These are phyloP conservation scores for Vickermania spadyakhi DNA, from an alignment of 208 protist genomes.

Conservation along the genomic window DNA sequence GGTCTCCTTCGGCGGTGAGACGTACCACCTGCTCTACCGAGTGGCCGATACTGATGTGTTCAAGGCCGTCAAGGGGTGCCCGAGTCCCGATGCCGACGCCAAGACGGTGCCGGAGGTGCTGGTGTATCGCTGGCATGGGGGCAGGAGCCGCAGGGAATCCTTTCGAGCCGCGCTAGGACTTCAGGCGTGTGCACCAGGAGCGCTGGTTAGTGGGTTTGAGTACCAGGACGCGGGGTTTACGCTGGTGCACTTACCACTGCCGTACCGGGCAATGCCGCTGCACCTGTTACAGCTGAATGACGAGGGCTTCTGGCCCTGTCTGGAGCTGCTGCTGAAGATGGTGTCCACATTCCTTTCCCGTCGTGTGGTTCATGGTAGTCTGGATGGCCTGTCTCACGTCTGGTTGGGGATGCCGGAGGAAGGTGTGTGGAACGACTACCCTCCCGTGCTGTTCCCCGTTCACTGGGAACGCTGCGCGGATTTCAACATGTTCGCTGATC, in stretches of 20 bases:
- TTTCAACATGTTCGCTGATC: constrained; percentile 85
- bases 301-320: constrained; percentile 30
- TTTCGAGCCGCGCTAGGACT: constrained; percentile 58
- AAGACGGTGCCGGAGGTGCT: constrained; percentile 26
- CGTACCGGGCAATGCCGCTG: constrained; percentile 39
- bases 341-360: constrained; percentile 57
- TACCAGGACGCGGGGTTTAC: constrained; percentile 54
- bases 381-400: constrained; percentile 40
- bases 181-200: constrained; percentile 22
- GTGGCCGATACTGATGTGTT: background rate
- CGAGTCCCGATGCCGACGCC: background rate
- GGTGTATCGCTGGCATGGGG: constrained; percentile 55
- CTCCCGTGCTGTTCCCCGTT: constrained; percentile 40
- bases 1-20: background rate
- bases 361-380: constrained; percentile 58
- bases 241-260: constrained; percentile 30
- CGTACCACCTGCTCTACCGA: background rate
- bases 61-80: background rate
- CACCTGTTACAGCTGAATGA: constrained; percentile 32
- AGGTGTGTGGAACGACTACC: background rate
- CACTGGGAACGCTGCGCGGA: constrained; percentile 82
- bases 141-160: constrained; percentile 31
- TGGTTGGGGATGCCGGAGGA: constrained; percentile 18
- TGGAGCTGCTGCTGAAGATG: constrained; percentile 40
- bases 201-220: constrained; percentile 30